Percentiles rank a stretch among this genome's conserved stretches.
phyloP scores from a whole-genome alignment of 805 yeast species.

The Candida jianshihensis region DNA sequence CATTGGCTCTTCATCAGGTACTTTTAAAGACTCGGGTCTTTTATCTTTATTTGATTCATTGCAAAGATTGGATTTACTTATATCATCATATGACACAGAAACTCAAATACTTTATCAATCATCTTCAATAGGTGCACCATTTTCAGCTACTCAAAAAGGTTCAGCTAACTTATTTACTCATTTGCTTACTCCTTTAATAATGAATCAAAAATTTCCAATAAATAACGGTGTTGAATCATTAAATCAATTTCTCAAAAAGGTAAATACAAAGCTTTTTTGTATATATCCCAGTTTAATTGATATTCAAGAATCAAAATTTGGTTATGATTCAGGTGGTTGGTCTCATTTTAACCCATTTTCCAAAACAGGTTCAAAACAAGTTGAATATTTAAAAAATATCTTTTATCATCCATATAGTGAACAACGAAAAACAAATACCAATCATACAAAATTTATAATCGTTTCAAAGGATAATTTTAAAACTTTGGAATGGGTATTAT shows the following conservation, averaged over 20 bases:
- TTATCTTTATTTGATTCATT: conserved; percentile 18
- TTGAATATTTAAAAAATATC: conserved; percentile 35
- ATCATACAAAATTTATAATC: conserved; percentile 66
- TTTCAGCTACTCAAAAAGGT: conserved; percentile 2
- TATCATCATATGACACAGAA: neutral
- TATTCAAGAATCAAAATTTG: conserved; percentile 33
- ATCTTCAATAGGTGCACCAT: conserved; percentile 24
- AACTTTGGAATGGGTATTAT: conserved; percentile 57
- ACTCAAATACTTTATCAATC: conserved; percentile 27
- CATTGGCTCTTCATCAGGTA: conserved; percentile 49
- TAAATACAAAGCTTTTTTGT: conserved; percentile 29
- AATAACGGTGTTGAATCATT: conserved; percentile 9
- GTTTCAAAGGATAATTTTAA: conserved; percentile 44
- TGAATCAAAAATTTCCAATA: conserved; percentile 8
- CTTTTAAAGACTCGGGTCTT: conserved; percentile 24
- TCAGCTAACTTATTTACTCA: conserved; percentile 20
- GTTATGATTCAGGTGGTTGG: conserved; percentile 43
- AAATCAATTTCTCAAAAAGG: conserved; percentile 18
- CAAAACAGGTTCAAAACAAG: conserved; percentile 28
- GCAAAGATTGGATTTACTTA: conserved; percentile 9
- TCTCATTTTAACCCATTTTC: conserved; percentile 35
- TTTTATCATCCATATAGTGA: conserved; percentile 22
- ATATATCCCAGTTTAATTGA: conserved; percentile 40
- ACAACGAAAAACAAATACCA: conserved; percentile 31
- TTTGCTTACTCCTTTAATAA: conserved; percentile 15